These are phyloP conservation scores for Solanum hybrid DNA, from an alignment of 305 asterid genomes.

Conservation along the genomic window DNA sequence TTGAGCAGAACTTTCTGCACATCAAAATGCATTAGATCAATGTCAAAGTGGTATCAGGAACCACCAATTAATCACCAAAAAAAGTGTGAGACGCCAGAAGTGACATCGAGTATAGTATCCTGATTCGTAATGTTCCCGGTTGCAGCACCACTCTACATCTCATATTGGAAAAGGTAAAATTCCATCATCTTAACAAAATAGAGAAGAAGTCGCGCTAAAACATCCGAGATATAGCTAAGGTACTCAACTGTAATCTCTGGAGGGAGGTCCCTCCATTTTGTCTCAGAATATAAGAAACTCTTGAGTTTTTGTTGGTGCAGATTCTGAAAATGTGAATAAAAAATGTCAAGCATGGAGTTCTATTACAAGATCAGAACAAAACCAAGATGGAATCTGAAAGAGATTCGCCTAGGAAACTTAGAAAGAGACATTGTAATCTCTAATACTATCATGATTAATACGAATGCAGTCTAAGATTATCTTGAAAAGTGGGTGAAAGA, in stretches of 20 bases:
- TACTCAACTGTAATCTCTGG: not conserved
- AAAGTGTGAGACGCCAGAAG: not conserved
- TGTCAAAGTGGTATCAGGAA: not conserved
- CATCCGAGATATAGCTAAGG: not conserved
- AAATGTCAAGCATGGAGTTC: not conserved
- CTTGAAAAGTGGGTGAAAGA: not conserved
- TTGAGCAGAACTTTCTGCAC: not conserved
- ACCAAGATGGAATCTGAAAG: not conserved
- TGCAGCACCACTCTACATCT: not conserved
- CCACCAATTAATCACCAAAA: not conserved
- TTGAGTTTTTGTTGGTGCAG: not conserved
- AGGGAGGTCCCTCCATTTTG: not conserved
- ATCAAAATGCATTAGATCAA: not conserved
- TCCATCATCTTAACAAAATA: not conserved
- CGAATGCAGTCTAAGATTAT: not conserved
- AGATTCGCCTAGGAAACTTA: not conserved
- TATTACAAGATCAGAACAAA: not conserved
- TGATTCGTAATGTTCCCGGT: not conserved
- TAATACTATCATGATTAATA: not conserved
- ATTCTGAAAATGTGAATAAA: not conserved
- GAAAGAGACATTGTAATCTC: not conserved
- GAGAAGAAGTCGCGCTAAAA: not conserved
- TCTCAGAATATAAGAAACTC: not conserved
- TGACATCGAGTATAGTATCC: not conserved
- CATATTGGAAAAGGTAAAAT: not conserved